phyloP scores from a whole-genome alignment of 129 eudicot genomes.

The Kitagawia praeruptora region DNA sequence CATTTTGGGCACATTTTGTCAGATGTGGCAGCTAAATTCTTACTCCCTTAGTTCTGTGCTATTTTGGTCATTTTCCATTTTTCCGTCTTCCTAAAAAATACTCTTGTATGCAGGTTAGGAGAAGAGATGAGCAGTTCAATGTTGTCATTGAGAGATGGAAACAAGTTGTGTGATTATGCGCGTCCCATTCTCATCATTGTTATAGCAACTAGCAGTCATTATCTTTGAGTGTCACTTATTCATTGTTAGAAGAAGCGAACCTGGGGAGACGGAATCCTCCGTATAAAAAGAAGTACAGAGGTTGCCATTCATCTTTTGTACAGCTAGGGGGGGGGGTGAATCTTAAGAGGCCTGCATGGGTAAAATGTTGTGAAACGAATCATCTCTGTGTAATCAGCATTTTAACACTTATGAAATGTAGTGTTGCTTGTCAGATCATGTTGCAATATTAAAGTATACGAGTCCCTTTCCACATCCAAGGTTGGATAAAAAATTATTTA shows the following conservation, averaged over 20 bases:
- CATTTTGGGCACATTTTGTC: neutral
- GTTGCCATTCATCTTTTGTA: neutral
- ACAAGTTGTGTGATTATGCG: slow-evolving; percentile 7
- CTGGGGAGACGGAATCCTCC: neutral
- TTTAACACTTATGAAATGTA: too few relatives aligned
- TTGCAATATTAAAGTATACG: too few relatives aligned
- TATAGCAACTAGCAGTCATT: neutral
- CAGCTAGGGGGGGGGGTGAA: neutral
- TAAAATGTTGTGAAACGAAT: too few relatives aligned
- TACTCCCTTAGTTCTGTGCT: neutral
- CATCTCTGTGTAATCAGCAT: too few relatives aligned
- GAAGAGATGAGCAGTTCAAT: slow-evolving; percentile 48
- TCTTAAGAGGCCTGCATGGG: too few relatives aligned
- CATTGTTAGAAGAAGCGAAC: neutral
- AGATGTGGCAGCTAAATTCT: neutral
- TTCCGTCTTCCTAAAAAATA: neutral
- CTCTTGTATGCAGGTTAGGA: slow-evolving; percentile 42
- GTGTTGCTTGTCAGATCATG: too few relatives aligned
- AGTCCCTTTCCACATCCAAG: too few relatives aligned
- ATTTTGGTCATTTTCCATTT: neutral
- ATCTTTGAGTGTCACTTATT: too few relatives aligned
- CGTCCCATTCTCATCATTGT: neutral
- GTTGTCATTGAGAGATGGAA: slow-evolving; percentile 70
- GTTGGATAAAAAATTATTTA: too few relatives aligned
- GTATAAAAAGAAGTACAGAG: neutral